These are phyloP conservation scores for Phaeoacremonium minimum DNA, from an alignment of 2,329 filamentous ascomycete species.

Conservation along the genomic window DNA sequence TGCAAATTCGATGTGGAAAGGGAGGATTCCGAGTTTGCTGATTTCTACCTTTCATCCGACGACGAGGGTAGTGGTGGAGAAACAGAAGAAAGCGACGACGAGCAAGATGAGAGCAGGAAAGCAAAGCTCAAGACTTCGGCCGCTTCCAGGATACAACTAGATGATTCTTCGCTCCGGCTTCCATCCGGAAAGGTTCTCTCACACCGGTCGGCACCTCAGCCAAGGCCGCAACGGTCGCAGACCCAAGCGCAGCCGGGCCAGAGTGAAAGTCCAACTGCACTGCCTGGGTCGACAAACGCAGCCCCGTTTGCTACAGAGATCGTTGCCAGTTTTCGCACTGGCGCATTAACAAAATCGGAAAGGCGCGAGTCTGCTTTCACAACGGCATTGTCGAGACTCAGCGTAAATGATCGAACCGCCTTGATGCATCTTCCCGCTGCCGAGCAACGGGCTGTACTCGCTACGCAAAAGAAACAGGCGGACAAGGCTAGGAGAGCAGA, in stretches of 20 bases:
- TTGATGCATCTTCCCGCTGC: slow-evolving; percentile 21
- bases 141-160: slow-evolving; percentile 1
- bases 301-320: neutral
- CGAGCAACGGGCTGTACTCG: slow-evolving; percentile 20
- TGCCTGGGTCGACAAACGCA: no score
- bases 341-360: neutral
- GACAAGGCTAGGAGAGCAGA: slow-evolving; percentile 16
- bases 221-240: neutral
- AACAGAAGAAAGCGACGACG: neutral
- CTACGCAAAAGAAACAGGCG: slow-evolving; percentile 20
- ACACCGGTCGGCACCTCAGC: slow-evolving; percentile 14
- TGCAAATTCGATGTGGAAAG: slow-evolving; percentile 30
- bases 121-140: neutral
- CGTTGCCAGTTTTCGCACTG: neutral
- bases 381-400: slow-evolving; percentile 10
- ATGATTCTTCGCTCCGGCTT: slow-evolving; percentile 20
- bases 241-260: neutral
- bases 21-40: slow-evolving; percentile 23
- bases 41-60: slow-evolving; percentile 24
- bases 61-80: neutral
- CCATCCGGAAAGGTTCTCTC: slow-evolving; percentile 27
- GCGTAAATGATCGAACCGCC: slow-evolving; percentile 17
- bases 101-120: neutral
- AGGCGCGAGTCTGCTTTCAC: slow-evolving; percentile 1
- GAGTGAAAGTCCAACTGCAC: no score